A percentile compares a stretch with the other conserved stretches of the same genome.
Conservation (phyloP, 805 yeast genomes). For the Tetrapisispora taiwanensis region DNA sequence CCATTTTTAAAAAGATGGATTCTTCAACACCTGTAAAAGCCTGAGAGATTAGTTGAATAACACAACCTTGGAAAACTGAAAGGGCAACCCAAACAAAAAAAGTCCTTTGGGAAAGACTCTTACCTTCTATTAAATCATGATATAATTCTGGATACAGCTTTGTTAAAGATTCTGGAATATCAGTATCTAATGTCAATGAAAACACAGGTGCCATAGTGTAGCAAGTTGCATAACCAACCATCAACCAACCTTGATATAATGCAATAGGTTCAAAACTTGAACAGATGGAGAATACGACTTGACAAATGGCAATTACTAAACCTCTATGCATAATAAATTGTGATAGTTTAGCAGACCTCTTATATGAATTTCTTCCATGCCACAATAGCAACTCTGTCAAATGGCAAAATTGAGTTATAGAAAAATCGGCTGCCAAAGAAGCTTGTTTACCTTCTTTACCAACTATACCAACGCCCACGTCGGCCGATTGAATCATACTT, state of each 20-base stretch:
- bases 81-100: slow-evolving; percentile 87
- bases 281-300: slow-evolving; percentile 81
- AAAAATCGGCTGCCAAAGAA: slow-evolving; percentile 92
- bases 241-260: slow-evolving; percentile 87
- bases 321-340: slow-evolving; percentile 98
- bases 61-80: slow-evolving; percentile 78
- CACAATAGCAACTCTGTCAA: slow-evolving; percentile 77
- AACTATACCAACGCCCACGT: slow-evolving; percentile 97
- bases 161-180: slow-evolving; percentile 81
- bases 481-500: slow-evolving; percentile 97
- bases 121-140: slow-evolving; percentile 82
- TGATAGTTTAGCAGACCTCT: slow-evolving; percentile 87
- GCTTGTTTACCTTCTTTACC: slow-evolving; percentile 99
- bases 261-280: slow-evolving; percentile 91
- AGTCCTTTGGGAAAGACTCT: slow-evolving; percentile 73
- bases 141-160: slow-evolving; percentile 89
- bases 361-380: slow-evolving; percentile 98
- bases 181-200: slow-evolving; percentile 81
- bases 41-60: slow-evolving; percentile 78
- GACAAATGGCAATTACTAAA: slow-evolving; percentile 83
- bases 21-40: slow-evolving; percentile 54
- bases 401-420: slow-evolving; percentile 84
- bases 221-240: slow-evolving; percentile 97
- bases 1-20: slow-evolving; percentile 57
- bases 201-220: slow-evolving; percentile 99